Conservation (phyloP, 345 rosid genomes). For the Carallia brachiata region DNA sequence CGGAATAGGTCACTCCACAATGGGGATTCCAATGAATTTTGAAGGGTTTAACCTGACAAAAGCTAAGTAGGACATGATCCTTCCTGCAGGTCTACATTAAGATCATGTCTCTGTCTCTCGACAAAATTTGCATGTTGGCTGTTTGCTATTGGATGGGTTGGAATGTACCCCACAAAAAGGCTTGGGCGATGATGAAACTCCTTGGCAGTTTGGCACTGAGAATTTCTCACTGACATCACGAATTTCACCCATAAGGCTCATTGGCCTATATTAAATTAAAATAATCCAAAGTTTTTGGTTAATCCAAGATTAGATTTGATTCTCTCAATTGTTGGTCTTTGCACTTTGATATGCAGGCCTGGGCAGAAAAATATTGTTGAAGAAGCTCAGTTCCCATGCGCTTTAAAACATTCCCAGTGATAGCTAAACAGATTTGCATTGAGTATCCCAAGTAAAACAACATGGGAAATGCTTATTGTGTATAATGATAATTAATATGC, state of each 20-base stretch:
- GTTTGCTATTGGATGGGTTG: constrained; percentile 34
- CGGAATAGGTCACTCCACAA: neutral
- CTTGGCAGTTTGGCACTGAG: constrained; percentile 13
- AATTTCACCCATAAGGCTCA: constrained; percentile 1
- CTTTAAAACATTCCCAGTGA: too few species aligned
- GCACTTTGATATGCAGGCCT: constrained; percentile 18
- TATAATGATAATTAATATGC: too few species aligned
- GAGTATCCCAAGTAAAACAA: too few species aligned
- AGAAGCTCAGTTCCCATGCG: too few species aligned
- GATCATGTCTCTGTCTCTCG: constrained; percentile 35
- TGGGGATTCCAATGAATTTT: constrained; percentile 27
- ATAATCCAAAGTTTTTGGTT: constrained; percentile 9
- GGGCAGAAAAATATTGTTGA: neutral
- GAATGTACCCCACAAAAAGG: constrained; percentile 19
- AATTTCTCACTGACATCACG: constrained; percentile 32
- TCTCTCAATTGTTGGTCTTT: constrained; percentile 10
- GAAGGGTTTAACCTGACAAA: constrained; percentile 40
- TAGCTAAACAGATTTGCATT: too few species aligned
- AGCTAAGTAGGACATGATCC: constrained; percentile 40
- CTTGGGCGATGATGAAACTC: constrained; percentile 14
- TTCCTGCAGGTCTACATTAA: constrained; percentile 24
- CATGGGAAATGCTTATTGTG: too few species aligned
- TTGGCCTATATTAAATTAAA: neutral
- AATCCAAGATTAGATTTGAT: constrained; percentile 37
- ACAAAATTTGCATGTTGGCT: constrained; percentile 46